phyloP scores from a whole-genome alignment of 768 basidiomycete species.

The Panellus pusillus region DNA sequence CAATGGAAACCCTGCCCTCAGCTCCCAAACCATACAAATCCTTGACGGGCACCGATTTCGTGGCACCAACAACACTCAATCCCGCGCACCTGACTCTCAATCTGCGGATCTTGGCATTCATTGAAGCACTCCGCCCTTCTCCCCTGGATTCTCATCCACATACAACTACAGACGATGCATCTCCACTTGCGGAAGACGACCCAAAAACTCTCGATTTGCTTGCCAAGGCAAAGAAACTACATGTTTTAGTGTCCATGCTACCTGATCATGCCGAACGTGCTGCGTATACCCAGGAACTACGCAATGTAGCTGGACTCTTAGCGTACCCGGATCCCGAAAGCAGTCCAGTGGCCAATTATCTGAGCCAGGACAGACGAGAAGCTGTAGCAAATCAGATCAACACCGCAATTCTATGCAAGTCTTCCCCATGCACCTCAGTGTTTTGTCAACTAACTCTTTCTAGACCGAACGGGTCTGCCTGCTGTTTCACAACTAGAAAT shows the following conservation, averaged over 20 bases:
- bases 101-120: constrained; percentile 83
- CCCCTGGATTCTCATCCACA: constrained; percentile 51
- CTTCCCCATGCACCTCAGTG: background rate
- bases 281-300: constrained; percentile 68
- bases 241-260: constrained; percentile 59
- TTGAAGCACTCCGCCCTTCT: constrained; percentile 77
- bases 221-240: constrained; percentile 63
- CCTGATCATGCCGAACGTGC: constrained; percentile 53
- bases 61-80: constrained; percentile 62
- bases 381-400: constrained; percentile 88
- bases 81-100: constrained; percentile 81
- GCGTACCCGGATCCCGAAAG: constrained; percentile 82
- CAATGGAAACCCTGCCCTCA: constrained; percentile 23
- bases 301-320: constrained; percentile 72
- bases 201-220: constrained; percentile 51
- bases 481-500: constrained; percentile 65
- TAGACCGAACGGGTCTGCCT: constrained; percentile 53
- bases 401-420: constrained; percentile 74
- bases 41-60: constrained; percentile 43
- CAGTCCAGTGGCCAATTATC: constrained; percentile 73
- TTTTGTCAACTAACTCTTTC: background rate
- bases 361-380: constrained; percentile 75
- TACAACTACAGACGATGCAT: constrained; percentile 12
- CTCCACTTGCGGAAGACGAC: constrained; percentile 28
- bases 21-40: constrained; percentile 26